Evolutionary conservation across 371 early-diverging fungal genomes (phyloP).

Genomic region (Rhizopus delemar): DNA sequence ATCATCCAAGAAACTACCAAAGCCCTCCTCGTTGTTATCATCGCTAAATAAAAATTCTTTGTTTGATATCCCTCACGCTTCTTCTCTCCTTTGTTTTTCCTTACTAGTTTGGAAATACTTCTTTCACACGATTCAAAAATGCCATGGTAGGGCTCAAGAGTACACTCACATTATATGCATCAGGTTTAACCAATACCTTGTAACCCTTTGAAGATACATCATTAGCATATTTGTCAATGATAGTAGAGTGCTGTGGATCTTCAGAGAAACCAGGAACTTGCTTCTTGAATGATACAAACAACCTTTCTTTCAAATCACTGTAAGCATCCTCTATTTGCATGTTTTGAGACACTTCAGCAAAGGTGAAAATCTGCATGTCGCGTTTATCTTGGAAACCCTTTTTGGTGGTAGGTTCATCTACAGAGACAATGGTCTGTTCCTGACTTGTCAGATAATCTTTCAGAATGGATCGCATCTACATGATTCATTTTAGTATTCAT

Average conservation of each 20-base stretch:
- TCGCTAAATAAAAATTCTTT: conserved; percentile 25
- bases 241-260: conserved; percentile 34
- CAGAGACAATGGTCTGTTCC: conserved; percentile 44
- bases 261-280: conserved; percentile 35
- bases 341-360: conserved; percentile 39
- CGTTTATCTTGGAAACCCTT: conserved; percentile 26
- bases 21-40: conserved; percentile 56
- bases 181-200: conserved; percentile 67
- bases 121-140: conserved; percentile 62
- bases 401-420: conserved; percentile 16
- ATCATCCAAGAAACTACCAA: conserved; percentile 76
- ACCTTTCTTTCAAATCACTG: conserved; percentile 35
- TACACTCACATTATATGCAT: conserved; percentile 72
- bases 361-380: conserved; percentile 44
- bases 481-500: neutral
- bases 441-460: conserved; percentile 72
- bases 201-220: conserved; percentile 67
- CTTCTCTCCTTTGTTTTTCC: conserved; percentile 1
- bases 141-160: conserved; percentile 68
- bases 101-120: conserved; percentile 57
- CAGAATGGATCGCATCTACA: conserved; percentile 65
- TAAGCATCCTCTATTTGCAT: conserved; percentile 38
- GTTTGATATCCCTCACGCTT: neutral
- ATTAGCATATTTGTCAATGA: conserved; percentile 70
- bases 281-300: conserved; percentile 33